Conservation (phyloP, 805 yeast genomes). For the Yarrowia sp. region DNA sequence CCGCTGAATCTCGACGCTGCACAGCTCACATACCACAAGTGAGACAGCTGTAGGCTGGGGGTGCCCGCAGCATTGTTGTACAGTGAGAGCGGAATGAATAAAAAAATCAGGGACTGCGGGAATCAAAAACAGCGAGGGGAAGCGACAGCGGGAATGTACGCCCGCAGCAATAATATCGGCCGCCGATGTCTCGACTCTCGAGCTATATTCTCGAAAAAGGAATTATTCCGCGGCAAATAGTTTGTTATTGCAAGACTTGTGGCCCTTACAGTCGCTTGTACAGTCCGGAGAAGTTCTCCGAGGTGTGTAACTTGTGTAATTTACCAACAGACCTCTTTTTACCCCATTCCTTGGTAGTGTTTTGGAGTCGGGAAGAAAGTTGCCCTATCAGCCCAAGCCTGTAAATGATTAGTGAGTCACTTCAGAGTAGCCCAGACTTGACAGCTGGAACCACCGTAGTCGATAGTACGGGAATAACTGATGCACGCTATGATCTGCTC, state of each 20-base stretch:
- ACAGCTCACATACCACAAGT: constrained; percentile 29
- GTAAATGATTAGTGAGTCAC: background rate
- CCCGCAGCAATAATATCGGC: background rate
- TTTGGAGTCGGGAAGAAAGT: too few species aligned
- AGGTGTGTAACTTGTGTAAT: background rate
- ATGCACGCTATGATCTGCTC: constrained; percentile 1
- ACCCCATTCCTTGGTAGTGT: background rate
- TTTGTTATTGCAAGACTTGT: background rate
- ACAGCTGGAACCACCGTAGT: too few species aligned
- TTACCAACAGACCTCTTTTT: background rate
- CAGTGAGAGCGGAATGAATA: background rate
- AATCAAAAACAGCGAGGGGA: constrained; percentile 8
- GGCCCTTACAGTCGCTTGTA: background rate
- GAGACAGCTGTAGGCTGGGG: constrained; percentile 34
- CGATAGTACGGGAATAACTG: background rate
- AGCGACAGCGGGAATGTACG: constrained; percentile 34
- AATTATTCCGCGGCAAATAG: background rate
- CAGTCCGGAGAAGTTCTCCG: constrained; percentile 1
- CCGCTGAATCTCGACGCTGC: constrained; percentile 8
- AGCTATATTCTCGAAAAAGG: constrained; percentile 10
- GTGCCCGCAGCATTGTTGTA: constrained; percentile 18
- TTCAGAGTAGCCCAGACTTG: background rate
- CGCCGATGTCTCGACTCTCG: background rate
- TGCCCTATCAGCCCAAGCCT: background rate
- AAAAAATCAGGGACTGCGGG: constrained; percentile 2